Conservation (phyloP, 331 rosid genomes). For the Malus hybrid region DNA sequence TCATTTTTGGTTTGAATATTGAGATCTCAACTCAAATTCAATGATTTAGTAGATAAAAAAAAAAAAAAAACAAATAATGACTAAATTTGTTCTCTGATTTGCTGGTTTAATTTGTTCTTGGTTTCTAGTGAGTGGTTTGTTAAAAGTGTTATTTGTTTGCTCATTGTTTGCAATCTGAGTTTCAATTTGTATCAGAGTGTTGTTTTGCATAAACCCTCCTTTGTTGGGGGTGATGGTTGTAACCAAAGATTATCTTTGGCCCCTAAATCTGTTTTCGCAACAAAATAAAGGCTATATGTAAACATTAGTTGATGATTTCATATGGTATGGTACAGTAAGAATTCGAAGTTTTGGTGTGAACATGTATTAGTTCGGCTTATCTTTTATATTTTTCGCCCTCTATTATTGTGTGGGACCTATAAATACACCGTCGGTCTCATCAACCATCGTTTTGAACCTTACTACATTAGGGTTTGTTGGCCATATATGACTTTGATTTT, state of each 20-base stretch:
- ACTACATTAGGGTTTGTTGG: slow-evolving; percentile 1
- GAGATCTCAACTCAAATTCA: neutral
- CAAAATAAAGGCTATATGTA: neutral
- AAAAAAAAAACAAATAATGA: too few species aligned
- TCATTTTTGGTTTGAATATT: too few species aligned
- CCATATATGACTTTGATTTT: neutral
- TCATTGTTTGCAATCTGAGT: too few species aligned
- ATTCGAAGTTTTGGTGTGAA: neutral
- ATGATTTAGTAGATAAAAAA: neutral
- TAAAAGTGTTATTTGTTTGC: too few species aligned
- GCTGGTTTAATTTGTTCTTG: too few species aligned
- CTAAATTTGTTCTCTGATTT: too few species aligned
- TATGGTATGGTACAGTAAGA: neutral
- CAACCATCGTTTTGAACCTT: neutral
- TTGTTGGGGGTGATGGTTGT: too few species aligned
- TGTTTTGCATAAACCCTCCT: too few species aligned
- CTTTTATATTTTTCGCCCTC: neutral
- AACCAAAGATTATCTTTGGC: too few species aligned
- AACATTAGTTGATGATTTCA: neutral
- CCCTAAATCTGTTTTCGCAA: too few species aligned
- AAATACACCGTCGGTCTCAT: neutral
- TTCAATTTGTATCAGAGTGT: too few species aligned
- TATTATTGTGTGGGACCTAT: neutral
- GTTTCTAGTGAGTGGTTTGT: too few species aligned
- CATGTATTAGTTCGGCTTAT: neutral